Evolutionary conservation across 1,284 basidiomycete species (phyloP), one percentile per base, ranked within the genome.

Genomic region (Ceratobasidium papillatum): DNA sequence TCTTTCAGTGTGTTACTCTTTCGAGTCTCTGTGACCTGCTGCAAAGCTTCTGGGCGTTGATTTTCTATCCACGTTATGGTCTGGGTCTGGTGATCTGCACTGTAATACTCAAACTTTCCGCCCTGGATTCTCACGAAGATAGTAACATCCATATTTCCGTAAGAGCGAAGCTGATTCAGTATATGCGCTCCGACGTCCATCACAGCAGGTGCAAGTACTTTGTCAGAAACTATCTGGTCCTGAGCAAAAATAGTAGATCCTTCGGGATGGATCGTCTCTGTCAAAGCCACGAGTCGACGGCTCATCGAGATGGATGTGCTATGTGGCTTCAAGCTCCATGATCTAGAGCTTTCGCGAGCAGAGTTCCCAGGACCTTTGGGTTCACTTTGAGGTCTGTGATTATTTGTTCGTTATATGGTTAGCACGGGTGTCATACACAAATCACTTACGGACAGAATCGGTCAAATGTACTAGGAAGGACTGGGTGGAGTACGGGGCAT

Each of bases 31-130:
- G 32, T 8, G 2, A 56, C 1, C 11, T 22, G 51, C 3, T 14
- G 2, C 5, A 68, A 14, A 0, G 11, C 4, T 7, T 41, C 51
- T 25, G 65, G 65, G 4, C 49, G 51, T 25, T 56, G n/a, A 1
- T 41, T n/a, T 17, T 43, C 27, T 3, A 54, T n/a, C 65, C 65
- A 68, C 34, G 34, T 27, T 22, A 68, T 36, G 3, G 65, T 54
- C 12, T 68, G 25, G 3, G 22, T 49, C 9, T 19, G 11, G 49
- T 56, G 65, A 17, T 52, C 51, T 4, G 45, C 65, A 43, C 30
- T 25, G 25, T 68, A 68, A 43, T 68, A 68, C 36, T 68, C 65
- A 22, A 68, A 9, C 2, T 38, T 51, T 17, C 5, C 22, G 1
- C 17, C 34, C n/a, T 30, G 30, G 22, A 25, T 30, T 17, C 65